Percentiles rank a stretch among this genome's conserved stretches.
Conservation (phyloP, 2,329 filamentous ascomycete genomes). For the Claviceps citrina region DNA sequence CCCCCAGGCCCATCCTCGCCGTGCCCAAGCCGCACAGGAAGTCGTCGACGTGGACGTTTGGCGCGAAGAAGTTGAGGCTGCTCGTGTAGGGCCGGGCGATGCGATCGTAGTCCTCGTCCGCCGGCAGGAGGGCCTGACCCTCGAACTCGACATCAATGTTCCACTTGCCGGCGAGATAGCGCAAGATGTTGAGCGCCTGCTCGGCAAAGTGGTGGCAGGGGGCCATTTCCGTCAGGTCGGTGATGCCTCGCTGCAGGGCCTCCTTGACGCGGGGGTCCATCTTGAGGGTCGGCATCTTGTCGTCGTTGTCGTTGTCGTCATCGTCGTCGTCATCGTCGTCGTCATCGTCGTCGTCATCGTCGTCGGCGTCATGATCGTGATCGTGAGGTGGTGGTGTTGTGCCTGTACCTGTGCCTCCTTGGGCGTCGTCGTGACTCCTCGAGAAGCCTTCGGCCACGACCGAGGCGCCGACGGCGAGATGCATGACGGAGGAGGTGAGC, state of each 20-base stretch:
- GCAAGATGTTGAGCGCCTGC: slow-evolving; percentile 43
- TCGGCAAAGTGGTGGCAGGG: slow-evolving; percentile 45
- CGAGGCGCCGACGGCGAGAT: slow-evolving; percentile 36
- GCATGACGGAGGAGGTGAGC: slow-evolving; percentile 45
- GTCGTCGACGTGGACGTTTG: slow-evolving; percentile 32
- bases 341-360: no score
- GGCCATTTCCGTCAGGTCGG: slow-evolving; percentile 44
- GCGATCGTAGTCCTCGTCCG: slow-evolving; percentile 26
- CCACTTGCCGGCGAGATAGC: slow-evolving; percentile 43
- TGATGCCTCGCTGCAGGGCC: slow-evolving; percentile 37
- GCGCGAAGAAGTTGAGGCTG: slow-evolving; percentile 43
- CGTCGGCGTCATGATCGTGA: no score
- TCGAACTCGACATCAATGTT: slow-evolving; percentile 35
- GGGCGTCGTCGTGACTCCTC: no score
- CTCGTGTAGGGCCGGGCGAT: slow-evolving; percentile 31
- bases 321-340: no score
- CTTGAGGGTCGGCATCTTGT: no score
- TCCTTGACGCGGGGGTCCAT: slow-evolving; percentile 26
- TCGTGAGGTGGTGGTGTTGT: no score
- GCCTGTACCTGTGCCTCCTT: no score
- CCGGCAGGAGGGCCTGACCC: slow-evolving; percentile 13
- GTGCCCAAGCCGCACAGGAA: slow-evolving; percentile 32
- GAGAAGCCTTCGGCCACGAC: slow-evolving; percentile 7
- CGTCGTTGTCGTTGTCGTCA: no score
- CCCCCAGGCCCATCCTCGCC: slow-evolving; percentile 7